phyloP scores from a whole-genome alignment of 305 asterid genomes.

The Fraxinus nigra region DNA sequence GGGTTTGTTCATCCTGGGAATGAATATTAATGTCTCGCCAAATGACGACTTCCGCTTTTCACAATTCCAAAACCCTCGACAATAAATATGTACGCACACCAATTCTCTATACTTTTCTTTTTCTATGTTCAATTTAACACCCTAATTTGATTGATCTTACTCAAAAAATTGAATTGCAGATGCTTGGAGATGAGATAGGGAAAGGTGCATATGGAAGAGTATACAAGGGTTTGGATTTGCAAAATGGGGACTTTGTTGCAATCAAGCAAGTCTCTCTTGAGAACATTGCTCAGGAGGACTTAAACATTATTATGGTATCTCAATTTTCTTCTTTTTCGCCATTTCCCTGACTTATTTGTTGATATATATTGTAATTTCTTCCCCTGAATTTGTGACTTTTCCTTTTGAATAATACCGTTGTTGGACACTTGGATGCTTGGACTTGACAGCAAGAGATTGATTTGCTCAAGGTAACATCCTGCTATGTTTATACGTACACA shows the following conservation, averaged over 20 bases:
- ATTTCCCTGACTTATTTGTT: neutral
- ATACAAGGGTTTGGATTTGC: slow-evolving; percentile 96
- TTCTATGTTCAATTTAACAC: neutral
- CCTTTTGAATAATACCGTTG: slow-evolving; percentile 29
- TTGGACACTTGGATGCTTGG: slow-evolving; percentile 26
- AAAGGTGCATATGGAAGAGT: slow-evolving; percentile 99
- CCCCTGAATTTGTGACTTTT: slow-evolving; percentile 30
- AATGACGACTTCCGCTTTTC: slow-evolving; percentile 72
- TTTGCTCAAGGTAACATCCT: slow-evolving; percentile 68
- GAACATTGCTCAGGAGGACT: slow-evolving; percentile 59
- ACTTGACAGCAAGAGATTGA: slow-evolving; percentile 90
- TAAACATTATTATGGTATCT: slow-evolving; percentile 75
- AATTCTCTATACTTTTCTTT: slow-evolving; percentile 1
- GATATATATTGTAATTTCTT: neutral
- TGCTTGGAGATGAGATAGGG: slow-evolving; percentile 99
- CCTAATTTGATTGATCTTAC: neutral
- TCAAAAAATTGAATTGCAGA: slow-evolving; percentile 41
- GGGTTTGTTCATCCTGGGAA: slow-evolving; percentile 27
- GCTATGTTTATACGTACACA: neutral
- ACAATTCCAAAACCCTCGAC: slow-evolving; percentile 91
- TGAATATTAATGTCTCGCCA: slow-evolving; percentile 70
- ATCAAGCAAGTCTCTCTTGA: slow-evolving; percentile 95
- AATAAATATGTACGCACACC: slow-evolving; percentile 67
- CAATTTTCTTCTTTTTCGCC: slow-evolving; percentile 9
- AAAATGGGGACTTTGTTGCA: slow-evolving; percentile 96